Percentiles rank a stretch among this genome's conserved stretches.
phyloP scores from a whole-genome alignment of 1,284 basidiomycete species.

The Rhodofomes roseus region DNA sequence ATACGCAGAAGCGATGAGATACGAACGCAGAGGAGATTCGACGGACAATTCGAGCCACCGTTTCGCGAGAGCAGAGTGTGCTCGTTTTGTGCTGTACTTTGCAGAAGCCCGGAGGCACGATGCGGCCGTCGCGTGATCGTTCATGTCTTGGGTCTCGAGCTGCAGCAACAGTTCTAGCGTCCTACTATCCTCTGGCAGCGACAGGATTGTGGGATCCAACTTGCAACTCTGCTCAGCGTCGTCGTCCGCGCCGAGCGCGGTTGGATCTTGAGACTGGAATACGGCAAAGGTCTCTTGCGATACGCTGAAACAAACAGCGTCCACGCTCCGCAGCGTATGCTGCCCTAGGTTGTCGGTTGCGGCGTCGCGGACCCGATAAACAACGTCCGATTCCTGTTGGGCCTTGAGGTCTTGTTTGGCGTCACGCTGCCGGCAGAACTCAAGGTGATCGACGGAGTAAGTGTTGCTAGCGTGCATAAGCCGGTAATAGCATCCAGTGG shows the following conservation, averaged over 20 bases:
- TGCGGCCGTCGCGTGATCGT: not conserved
- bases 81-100: constrained; percentile 21
- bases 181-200: constrained; percentile 26
- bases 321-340: not conserved
- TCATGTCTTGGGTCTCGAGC: not conserved
- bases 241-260: too few species aligned
- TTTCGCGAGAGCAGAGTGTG: not conserved
- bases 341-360: not conserved
- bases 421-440: too few species aligned
- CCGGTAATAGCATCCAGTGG: constrained; percentile 6
- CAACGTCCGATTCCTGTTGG: not conserved
- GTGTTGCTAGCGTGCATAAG: not conserved
- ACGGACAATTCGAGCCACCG: not conserved
- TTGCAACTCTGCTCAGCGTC: not conserved
- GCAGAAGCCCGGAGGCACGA: constrained; percentile 15
- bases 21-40: not conserved
- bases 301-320: not conserved
- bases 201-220: constrained; percentile 24
- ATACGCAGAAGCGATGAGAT: not conserved
- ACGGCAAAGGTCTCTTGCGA: not conserved
- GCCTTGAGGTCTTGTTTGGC: too few species aligned
- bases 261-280: not conserved
- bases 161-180: not conserved
- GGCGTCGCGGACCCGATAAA: not conserved
- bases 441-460: too few species aligned